These are phyloP conservation scores for Trematosphaeria pertusa DNA, from an alignment of 2,329 filamentous ascomycete species.

Conservation along the genomic window DNA sequence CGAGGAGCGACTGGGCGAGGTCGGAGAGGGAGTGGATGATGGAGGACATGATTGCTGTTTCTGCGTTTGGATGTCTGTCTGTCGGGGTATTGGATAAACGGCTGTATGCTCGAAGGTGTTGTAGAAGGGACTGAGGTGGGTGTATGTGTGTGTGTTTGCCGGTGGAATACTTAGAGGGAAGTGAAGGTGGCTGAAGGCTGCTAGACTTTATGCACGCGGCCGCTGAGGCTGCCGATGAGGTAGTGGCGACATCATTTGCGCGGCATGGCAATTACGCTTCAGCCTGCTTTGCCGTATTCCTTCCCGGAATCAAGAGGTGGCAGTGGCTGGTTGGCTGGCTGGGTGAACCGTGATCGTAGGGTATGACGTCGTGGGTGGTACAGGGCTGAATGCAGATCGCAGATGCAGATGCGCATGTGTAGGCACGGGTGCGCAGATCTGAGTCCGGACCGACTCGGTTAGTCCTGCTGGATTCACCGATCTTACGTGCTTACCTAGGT, in stretches of 20 bases:
- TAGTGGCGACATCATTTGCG: neutral
- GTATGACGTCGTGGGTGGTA: conserved; percentile 5
- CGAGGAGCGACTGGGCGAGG: conserved; percentile 39
- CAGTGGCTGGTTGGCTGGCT: conserved; percentile 8
- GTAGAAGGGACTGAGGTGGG: neutral
- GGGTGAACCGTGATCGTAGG: conserved; percentile 2
- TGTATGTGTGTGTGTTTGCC: conserved; percentile 3
- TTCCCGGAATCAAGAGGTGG: neutral
- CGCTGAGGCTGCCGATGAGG: neutral
- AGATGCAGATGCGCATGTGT: neutral
- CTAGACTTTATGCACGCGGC: neutral
- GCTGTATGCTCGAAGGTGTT: neutral
- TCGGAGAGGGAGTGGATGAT: conserved; percentile 42
- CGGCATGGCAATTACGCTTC: neutral
- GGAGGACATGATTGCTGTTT: conserved; percentile 37
- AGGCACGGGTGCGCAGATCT: neutral
- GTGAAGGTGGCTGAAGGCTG: too few species aligned
- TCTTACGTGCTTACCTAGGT: too few species aligned
- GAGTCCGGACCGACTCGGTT: too few species aligned
- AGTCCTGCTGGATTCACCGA: too few species aligned
- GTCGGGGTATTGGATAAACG: conserved; percentile 3
- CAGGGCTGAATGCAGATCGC: neutral
- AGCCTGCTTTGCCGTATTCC: conserved; percentile 1
- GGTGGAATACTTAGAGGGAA: neutral
- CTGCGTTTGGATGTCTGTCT: conserved; percentile 1